Conservation (phyloP, 768 basidiomycete species). For the Russula brevipes region DNA sequence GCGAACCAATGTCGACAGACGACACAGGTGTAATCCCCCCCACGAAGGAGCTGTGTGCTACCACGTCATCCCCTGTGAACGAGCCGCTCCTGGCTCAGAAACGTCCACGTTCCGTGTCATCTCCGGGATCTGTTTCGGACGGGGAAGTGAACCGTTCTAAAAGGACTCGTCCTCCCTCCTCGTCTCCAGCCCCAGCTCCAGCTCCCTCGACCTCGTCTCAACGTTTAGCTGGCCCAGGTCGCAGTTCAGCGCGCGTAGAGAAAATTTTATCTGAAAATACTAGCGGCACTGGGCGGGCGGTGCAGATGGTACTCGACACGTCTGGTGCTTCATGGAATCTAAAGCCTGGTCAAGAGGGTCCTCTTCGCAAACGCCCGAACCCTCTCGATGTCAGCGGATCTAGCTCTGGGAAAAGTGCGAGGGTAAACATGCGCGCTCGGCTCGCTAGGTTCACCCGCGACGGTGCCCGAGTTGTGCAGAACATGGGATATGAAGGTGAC, state of each 20-base stretch:
- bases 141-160: background rate
- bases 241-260: slow-evolving; percentile 23
- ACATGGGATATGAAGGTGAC: slow-evolving; percentile 21
- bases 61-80: background rate
- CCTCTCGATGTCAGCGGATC: slow-evolving; percentile 17
- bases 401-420: slow-evolving; percentile 24
- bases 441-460: slow-evolving; percentile 51
- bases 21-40: background rate
- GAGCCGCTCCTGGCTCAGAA: background rate
- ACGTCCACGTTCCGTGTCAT: slow-evolving; percentile 7
- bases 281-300: slow-evolving; percentile 28
- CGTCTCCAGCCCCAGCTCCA: background rate
- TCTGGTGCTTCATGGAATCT: slow-evolving; percentile 47
- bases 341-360: slow-evolving; percentile 39
- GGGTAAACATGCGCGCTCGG: slow-evolving; percentile 40
- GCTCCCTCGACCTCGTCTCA: background rate
- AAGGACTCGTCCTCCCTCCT: background rate
- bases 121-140: background rate
- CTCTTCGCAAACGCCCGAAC: slow-evolving; percentile 14
- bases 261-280: slow-evolving; percentile 17
- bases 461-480: slow-evolving; percentile 35
- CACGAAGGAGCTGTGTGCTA: background rate
- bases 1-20: background rate
- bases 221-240: slow-evolving; percentile 18
- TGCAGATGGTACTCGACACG: slow-evolving; percentile 49